Percentiles rank a stretch among this genome's conserved stretches.
These are phyloP conservation scores for Claviceps maximensis DNA, from an alignment of 2,329 filamentous ascomycete species.

Conservation along the genomic window DNA sequence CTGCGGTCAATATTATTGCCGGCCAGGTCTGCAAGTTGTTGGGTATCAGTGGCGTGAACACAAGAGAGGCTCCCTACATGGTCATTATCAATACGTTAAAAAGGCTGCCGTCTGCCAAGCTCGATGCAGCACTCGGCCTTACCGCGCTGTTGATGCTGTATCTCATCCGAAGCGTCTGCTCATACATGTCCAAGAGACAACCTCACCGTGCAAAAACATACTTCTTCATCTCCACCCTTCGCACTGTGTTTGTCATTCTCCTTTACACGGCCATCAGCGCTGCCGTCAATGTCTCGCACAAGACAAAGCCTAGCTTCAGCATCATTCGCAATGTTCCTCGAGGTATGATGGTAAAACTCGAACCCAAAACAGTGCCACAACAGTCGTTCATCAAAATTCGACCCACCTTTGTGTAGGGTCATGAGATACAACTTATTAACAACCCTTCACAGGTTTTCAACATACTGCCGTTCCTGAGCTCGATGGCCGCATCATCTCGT, in stretches of 20 bases:
- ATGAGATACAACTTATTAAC: not conserved
- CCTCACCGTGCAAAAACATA: slow-evolving; percentile 54
- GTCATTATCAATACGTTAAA: slow-evolving; percentile 40
- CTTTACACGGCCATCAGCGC: slow-evolving; percentile 69
- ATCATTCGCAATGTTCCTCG: slow-evolving; percentile 58
- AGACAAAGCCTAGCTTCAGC: slow-evolving; percentile 42
- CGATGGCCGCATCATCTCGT: slow-evolving; percentile 44
- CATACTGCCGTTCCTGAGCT: slow-evolving; percentile 54
- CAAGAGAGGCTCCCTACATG: slow-evolving; percentile 31
- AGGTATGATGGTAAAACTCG: slow-evolving; percentile 26
- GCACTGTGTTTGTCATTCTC: slow-evolving; percentile 68
- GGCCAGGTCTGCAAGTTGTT: slow-evolving; percentile 38
- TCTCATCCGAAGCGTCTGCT: slow-evolving; percentile 48
- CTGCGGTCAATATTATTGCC: slow-evolving; percentile 34
- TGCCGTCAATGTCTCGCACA: slow-evolving; percentile 50
- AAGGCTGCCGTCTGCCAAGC: slow-evolving; percentile 31
- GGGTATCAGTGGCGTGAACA: slow-evolving; percentile 37
- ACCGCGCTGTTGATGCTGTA: slow-evolving; percentile 57
- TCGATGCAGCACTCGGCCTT: slow-evolving; percentile 65
- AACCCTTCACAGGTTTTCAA: slow-evolving; percentile 42
- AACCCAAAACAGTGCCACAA: too few relatives aligned
- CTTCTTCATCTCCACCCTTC: slow-evolving; percentile 68
- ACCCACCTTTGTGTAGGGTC: too few relatives aligned
- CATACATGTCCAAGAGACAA: slow-evolving; percentile 49
- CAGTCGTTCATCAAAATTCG: too few relatives aligned